Evolutionary conservation across 2,329 filamentous ascomycete species (phyloP), one percentile per base, ranked within the genome.

Genomic region (Talaromyces sp.): DNA sequence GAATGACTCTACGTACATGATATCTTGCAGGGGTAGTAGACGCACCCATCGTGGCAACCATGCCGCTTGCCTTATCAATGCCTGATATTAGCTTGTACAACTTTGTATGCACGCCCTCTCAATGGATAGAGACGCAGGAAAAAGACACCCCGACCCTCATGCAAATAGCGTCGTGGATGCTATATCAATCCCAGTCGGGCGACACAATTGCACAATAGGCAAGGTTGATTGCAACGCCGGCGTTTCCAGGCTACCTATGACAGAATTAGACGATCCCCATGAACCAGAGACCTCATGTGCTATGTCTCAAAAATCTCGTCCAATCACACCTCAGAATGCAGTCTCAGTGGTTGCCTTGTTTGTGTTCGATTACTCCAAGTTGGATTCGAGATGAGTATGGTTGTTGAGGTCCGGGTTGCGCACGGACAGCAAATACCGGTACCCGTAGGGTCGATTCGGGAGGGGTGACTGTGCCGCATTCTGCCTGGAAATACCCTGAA

Each of bases 281-380:
- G 50, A 56, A 56, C 31, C 31, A 19, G 31, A 56, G 19, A 22
- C 27, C 27, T 35, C 6, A 8, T 56, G 50, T 56, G 50, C 16
- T 19, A 35, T 56, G 31, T 37, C 16, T 56, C 50, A 56, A 37
- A 56, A 11, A 56, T 37, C 10, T 37, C 31, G 33, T 22, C 50
- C 7, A 8, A 56, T 56, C 27, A 56, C 24, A 56, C 50, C 50
- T 35, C 50, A 56, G 31, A 37, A 35, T 56, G 27, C 16, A 56
- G 50, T 56, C 27, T 56, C 50, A 56, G 27, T 56, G 50, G 50
- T 56, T 56, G 50, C 50, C 31, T 56, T 56, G 24, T 56, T 56
- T 56, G 50, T 37, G 6, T 56, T 22, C 24, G 14, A 56, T 35
- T 35, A 56, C 35, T 56, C 50, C 27, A 56, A 56, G 27, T 54